phyloP scores from a whole-genome alignment of 2,329 filamentous ascomycete genomes.

The Hymenoscyphus scutula region DNA sequence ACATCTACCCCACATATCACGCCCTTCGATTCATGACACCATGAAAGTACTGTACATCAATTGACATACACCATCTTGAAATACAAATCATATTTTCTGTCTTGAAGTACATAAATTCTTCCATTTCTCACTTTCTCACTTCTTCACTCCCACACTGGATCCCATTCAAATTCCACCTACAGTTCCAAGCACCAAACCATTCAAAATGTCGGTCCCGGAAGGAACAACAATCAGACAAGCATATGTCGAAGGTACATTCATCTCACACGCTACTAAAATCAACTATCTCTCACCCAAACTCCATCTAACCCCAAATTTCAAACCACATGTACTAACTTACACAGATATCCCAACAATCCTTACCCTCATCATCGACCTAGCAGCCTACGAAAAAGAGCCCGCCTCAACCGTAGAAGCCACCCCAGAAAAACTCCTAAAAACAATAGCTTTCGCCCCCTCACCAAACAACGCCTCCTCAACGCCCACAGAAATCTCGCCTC shows the following conservation, averaged over 20 bases:
- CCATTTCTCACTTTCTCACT: too few relatives aligned
- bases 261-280: background rate
- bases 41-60: too few relatives aligned
- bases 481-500: slow-evolving; percentile 45
- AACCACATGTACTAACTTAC: slow-evolving; percentile 5
- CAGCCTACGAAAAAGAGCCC: slow-evolving; percentile 79
- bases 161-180: too few relatives aligned
- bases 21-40: too few relatives aligned
- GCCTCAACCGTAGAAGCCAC: slow-evolving; percentile 72
- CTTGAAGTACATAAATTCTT: too few relatives aligned
- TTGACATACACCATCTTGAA: too few relatives aligned
- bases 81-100: too few relatives aligned
- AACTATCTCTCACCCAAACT: slow-evolving; percentile 6
- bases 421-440: slow-evolving; percentile 62
- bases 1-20: too few relatives aligned
- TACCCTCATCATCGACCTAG: slow-evolving; percentile 77
- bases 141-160: too few relatives aligned
- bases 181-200: background rate
- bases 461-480: slow-evolving; percentile 43
- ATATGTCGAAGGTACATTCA: slow-evolving; percentile 54
- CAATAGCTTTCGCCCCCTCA: slow-evolving; percentile 71
- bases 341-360: slow-evolving; percentile 82
- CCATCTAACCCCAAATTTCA: background rate
- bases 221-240: slow-evolving; percentile 52
- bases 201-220: slow-evolving; percentile 26